Base-by-base conservation (phyloP, 176 grass and related monocot genomes). In the Triticum turgidum region DNA sequence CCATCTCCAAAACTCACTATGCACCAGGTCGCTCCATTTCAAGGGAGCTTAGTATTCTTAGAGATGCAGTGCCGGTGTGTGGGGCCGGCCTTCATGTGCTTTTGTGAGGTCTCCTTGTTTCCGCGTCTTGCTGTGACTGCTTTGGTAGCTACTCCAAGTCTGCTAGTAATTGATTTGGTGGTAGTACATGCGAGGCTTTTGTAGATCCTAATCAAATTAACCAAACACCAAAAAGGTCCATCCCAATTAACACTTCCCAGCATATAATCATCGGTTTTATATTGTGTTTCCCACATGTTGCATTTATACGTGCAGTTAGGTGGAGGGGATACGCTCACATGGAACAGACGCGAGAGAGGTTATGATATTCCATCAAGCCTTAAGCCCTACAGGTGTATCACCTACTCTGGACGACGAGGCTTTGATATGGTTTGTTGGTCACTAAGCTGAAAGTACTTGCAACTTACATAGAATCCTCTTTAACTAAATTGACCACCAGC, bases 331-430 rank as follows among this genome's bases (percentile, higher is more conserved):
- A 66, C 20, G 66, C 73, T 64, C 84, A 83, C 74, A 80, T 83
- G 80, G 89, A 59, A 22, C 33, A 73, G 8, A 24, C 73, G 39
- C 72, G 22, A 12, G 42, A 20, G 30, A 63, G 65, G 56, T 33
- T 62, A 82, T 10, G 41, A 82, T 86, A 71, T 65, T 73, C 54
- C 80, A 86, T 70, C 80, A 39, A 71, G 13, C 17, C 22, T 18
- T 47, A 15, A 45, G 24, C 34, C 83, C 45, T 70, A 88, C 81
- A 88, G 69, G 59, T 89, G 79, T 83, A 86, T 84, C 88, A 86
- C 88, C 21, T 70, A 45, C 32, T n/a, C 14, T 24, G 39, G 32
- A 73, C 20, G 34, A 44, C 32, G 7, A 45, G 47, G 59, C n/a
- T 24, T 82, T 58, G 52, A 20, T 58, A 58, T 20, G 52, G 52